Evolutionary conservation across 106 monocot genomes (phyloP), one percentile per base, ranked within the genome.

Genomic region (Dactylorhiza incarnata): DNA sequence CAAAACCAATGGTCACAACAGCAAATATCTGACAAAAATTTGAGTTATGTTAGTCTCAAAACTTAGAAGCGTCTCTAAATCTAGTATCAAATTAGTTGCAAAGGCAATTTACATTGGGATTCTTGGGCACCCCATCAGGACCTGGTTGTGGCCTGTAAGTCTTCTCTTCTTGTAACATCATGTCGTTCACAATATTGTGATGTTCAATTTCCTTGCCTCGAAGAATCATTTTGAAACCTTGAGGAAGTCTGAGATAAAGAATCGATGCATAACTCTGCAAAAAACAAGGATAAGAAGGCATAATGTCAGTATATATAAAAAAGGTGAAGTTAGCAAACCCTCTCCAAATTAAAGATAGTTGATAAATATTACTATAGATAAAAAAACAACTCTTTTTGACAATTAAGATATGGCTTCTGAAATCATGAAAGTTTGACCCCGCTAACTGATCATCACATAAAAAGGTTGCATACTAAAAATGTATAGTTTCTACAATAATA

Each of bases 231-330:
- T 70, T 86, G 71, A 95, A 95, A 5, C 72, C 54, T n/a, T 20
- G 68, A 25, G 94, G 94, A 63, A 95, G 81, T 74, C 84, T 81
- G 47, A 95, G 91, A 74, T 95, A 95, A 10, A 95, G 86, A 82
- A 95, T 95, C 37, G 94, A 89, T 48, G 94, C 91, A 78, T 95
- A 94, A 76, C 91, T 94, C 94, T 91, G 88, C 74, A 86, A 15
- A 16, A 54, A 5, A 20, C 8, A 59, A 59, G 0, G 7, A 5
- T 59, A 59, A 59, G n/a, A 59, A 56, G n/a, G 6, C 19, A n/a
- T 5, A 56, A 54, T 7, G 22, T 59, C 58, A 59, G 58, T 5
- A 20, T 59, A 59, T 22, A 56, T 5, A 7, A 59, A 59, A 5
- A 59, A 59, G 1, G 20, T 9, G 9, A 59, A 59, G 58, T 59